phyloP scores from a whole-genome alignment of 2,329 filamentous ascomycete species.

The Tricladium varicosporioides region DNA sequence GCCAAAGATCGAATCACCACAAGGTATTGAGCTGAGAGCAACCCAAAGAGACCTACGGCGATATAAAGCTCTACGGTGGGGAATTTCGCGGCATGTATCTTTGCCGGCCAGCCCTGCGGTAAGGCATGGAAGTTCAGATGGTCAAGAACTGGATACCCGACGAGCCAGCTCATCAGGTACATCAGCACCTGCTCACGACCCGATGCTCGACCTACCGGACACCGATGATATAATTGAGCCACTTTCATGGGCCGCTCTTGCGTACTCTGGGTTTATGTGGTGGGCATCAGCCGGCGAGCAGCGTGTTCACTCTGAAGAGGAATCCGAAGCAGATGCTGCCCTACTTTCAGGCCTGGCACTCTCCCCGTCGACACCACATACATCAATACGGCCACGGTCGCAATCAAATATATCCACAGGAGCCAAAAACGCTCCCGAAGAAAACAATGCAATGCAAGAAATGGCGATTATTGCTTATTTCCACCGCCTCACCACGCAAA shows the following conservation, averaged over 20 bases:
- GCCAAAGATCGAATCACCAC: slow-evolving; percentile 70
- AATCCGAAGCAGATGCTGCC: slow-evolving; percentile 54
- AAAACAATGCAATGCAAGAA: slow-evolving; percentile 48
- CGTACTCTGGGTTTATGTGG: slow-evolving; percentile 85
- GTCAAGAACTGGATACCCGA: slow-evolving; percentile 22
- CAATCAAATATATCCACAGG: slow-evolving; percentile 41
- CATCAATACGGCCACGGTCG: slow-evolving; percentile 16
- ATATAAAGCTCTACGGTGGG: slow-evolving; percentile 66
- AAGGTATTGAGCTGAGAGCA: slow-evolving; percentile 69
- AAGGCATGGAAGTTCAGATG: slow-evolving; percentile 9
- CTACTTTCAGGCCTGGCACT: slow-evolving; percentile 53
- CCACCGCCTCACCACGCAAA: slow-evolving; percentile 68
- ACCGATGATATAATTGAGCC: slow-evolving; percentile 59
- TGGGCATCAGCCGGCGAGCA: slow-evolving; percentile 83
- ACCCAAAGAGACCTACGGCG: slow-evolving; percentile 87
- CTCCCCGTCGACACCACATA: slow-evolving; percentile 26
- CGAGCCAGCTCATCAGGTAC: slow-evolving; percentile 25
- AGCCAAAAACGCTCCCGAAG: slow-evolving; percentile 27
- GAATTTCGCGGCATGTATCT: slow-evolving; percentile 47
- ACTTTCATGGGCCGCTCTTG: slow-evolving; percentile 68
- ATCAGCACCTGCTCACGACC: slow-evolving; percentile 36
- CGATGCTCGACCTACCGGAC: slow-evolving; percentile 45
- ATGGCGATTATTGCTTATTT: slow-evolving; percentile 79
- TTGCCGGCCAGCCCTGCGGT: slow-evolving; percentile 16
- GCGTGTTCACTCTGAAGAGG: slow-evolving; percentile 56